Conservation (phyloP, 108 stramenopile species). For the Epithemia pelagica region DNA sequence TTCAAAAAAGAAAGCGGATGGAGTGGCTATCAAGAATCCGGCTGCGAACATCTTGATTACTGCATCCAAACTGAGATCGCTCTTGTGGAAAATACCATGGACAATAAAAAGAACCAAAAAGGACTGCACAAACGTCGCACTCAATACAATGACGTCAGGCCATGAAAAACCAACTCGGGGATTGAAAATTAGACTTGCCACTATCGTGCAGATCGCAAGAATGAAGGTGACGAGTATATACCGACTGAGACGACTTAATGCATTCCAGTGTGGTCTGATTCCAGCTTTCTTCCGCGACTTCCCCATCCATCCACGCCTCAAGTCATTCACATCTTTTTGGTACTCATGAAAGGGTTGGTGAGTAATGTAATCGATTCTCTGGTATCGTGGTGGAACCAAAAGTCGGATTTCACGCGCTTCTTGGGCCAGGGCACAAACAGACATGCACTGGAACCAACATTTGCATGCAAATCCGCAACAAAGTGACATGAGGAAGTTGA, state of each 20-base stretch:
- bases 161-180: slow-evolving; percentile 60
- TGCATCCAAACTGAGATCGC: slow-evolving; percentile 82
- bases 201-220: slow-evolving; percentile 23
- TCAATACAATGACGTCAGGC: slow-evolving; percentile 62
- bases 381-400: slow-evolving; percentile 65
- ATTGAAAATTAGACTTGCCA: slow-evolving; percentile 50
- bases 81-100: slow-evolving; percentile 81
- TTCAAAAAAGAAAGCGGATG: slow-evolving; percentile 69
- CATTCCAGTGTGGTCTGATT: slow-evolving; percentile 58
- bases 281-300: slow-evolving; percentile 41
- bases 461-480: slow-evolving; percentile 73
- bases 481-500: slow-evolving; percentile 41
- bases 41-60: slow-evolving; percentile 84
- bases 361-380: slow-evolving; percentile 75
- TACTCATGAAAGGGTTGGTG: slow-evolving; percentile 86
- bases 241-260: slow-evolving; percentile 61
- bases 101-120: slow-evolving; percentile 69
- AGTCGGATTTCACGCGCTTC: slow-evolving; percentile 78
- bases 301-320: slow-evolving; percentile 62
- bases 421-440: slow-evolving; percentile 79
- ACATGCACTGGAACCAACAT: slow-evolving; percentile 78
- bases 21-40: slow-evolving; percentile 74
- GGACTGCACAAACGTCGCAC: slow-evolving; percentile 71
- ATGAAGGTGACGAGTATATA: slow-evolving; percentile 57
- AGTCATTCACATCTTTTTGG: slow-evolving; percentile 66